Evolutionary conservation across 805 yeast species (phyloP), one percentile per base, ranked within the genome.

Genomic region (Yarrowia yakushimensis): DNA sequence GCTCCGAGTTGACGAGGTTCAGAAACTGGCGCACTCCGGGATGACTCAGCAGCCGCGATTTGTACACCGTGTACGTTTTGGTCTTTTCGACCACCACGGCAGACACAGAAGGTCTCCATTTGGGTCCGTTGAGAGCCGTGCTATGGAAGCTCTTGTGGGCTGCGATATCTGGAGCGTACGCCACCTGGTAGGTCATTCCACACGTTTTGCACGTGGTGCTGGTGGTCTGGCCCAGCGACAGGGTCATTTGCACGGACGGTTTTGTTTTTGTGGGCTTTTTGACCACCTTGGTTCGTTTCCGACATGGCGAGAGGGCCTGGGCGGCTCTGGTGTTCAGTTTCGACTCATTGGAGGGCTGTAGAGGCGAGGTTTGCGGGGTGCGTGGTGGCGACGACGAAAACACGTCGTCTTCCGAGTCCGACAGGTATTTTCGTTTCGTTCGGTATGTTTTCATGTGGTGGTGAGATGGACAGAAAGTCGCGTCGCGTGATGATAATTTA

Each of bases 111-210:
- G 60, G 43, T 12, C 28, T 55, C 61, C 61, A 55, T 39, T 39
- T 55, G 18, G 61, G 61, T 3, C 61, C 61, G n/a, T 55, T 27
- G 7, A 55, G 30, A 3, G 61, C 61, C 1, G 61, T 39, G n/a
- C 8, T 28, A 30, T 55, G 61, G 30, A 55, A 55, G 15, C 48
- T 41, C 37, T 41, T 39, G 39, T 55, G 61, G 4, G 61, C 27
- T 13, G 46, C 10, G 5, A 39, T 10, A n/a, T 55, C 61, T 2
- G 39, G 28, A 5, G 22, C 37, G 10, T 39, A 39, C 3, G 61
- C 61, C 20, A 55, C 37, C 28, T 39, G 39, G 39, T 55, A 55
- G 11, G 61, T 55, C 61, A 55, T 55, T 18, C 61, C 61, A 15
- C 61, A 55, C 12, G 37, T 39, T 2, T 27, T 17, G 20, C 61